Evolutionary conservation across 441 rosid genomes (phyloP).

Genomic region (Cnidoscolus chayamansa): DNA sequence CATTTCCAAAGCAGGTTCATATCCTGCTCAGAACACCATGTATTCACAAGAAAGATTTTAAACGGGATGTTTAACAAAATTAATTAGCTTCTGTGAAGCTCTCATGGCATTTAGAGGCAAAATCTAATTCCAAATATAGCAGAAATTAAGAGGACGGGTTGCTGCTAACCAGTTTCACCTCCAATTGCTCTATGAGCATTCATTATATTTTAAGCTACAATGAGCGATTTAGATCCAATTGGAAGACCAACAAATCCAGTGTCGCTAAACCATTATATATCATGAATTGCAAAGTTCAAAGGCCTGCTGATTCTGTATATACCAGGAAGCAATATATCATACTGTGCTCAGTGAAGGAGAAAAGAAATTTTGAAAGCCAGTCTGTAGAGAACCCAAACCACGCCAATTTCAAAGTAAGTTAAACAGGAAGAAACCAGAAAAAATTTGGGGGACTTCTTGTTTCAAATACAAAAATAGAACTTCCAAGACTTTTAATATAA

Average conservation of each 20-base stretch:
- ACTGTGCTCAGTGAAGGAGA: no score
- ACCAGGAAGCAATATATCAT: neutral
- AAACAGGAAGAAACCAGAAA: neutral
- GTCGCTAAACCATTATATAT: neutral
- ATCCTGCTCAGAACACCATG: no score
- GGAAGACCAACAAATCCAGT: neutral
- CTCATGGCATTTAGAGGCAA: neutral
- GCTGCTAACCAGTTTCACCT: neutral
- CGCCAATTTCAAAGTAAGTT: neutral
- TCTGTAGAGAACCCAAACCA: neutral
- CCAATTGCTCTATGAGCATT: neutral
- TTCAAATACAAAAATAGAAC: neutral
- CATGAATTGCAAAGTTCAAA: neutral
- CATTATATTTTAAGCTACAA: neutral
- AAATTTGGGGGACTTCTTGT: no score
- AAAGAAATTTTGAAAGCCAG: neutral
- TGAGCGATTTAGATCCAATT: constrained; percentile 2
- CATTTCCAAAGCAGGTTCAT: neutral
- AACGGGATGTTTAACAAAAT: neutral
- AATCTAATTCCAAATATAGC: neutral
- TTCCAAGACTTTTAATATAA: neutral
- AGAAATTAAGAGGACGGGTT: neutral
- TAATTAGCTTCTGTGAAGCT: neutral
- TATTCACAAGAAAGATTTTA: no score
- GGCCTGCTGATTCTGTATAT: no score